Evolutionary conservation across 148 eudicot species (phyloP), one percentile per base, ranked within the genome.

Genomic region (Pharnaceum exiguum): DNA sequence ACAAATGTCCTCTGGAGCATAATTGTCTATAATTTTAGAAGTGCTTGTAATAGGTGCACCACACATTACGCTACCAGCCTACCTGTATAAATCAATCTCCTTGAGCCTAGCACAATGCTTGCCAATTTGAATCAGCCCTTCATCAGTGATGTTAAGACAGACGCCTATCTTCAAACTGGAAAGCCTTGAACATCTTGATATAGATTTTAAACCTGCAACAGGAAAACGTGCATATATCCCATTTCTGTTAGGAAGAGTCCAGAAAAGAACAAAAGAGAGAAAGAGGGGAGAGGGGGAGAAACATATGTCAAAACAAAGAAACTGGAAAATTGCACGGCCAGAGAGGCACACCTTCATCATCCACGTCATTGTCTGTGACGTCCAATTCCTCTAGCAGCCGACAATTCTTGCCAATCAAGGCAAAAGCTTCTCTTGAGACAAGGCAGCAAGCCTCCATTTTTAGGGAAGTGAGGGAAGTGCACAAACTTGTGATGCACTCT

Each of bases 31-130:
- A n/a, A n/a, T n/a, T n/a, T n/a, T n/a, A n/a, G n/a, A n/a, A n/a
- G n/a, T n/a, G n/a, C n/a, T n/a, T n/a, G n/a, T n/a, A n/a, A n/a
- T n/a, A n/a, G n/a, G n/a, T n/a, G n/a, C n/a, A n/a, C n/a, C n/a
- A n/a, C n/a, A 17, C 31, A 35, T 19, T 40, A 33, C n/a, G 13
- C 18, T 30, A 40, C 12, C 0, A 22, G 19, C 18, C 23, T 45
- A 88, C 96, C 96, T 80, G 83, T 89, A 89, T 53, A 89, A 73
- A 71, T 89, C 96, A 48, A 89, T 65, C 71, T 85, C 94, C 55
- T 47, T 71, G 31, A 89, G 87, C 68, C 74, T 77, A 28, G 83
- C 57, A 65, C 96, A 89, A 18, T 28, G 29, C 50, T 48, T 69
- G 66, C 94, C 96, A 28, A 89, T 70, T 21, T 78, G 81, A n/a